A percentile compares a stretch with the other conserved stretches of the same genome.
These are phyloP conservation scores for Leishmania tropica DNA, from an alignment of 208 protist genomes.

Conservation along the genomic window DNA sequence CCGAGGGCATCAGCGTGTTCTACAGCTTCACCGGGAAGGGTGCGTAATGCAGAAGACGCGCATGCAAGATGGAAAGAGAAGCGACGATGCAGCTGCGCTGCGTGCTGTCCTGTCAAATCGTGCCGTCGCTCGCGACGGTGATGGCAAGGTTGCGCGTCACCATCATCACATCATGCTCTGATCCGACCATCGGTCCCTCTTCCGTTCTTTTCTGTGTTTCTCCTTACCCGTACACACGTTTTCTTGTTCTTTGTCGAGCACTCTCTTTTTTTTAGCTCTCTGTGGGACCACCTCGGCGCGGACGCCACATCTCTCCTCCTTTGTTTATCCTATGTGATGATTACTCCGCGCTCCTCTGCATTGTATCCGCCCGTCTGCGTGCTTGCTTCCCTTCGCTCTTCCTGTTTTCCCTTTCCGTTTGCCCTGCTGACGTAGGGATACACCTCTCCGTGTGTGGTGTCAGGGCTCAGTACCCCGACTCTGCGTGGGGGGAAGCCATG, in stretches of 20 bases:
- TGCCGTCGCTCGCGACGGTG: background rate
- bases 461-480: background rate
- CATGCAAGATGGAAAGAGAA: background rate
- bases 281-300: background rate
- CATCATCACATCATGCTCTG: background rate
- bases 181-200: background rate
- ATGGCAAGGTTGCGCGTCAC: background rate
- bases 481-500: background rate
- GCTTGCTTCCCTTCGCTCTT: background rate
- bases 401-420: background rate
- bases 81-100: background rate
- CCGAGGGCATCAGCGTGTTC: constrained; percentile 74
- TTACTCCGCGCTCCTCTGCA: background rate
- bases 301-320: background rate
- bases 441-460: background rate
- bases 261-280: background rate
- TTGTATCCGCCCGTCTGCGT: too few species aligned
- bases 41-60: background rate
- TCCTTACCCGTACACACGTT: background rate
- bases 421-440: background rate
- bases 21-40: constrained; percentile 46
- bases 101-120: background rate
- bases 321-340: background rate
- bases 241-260: background rate
- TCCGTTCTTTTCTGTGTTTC: background rate